Evolutionary conservation across 164 flowering plant genomes (phyloP), one percentile per base, ranked within the genome.

Genomic region (Berberis thunbergii): DNA sequence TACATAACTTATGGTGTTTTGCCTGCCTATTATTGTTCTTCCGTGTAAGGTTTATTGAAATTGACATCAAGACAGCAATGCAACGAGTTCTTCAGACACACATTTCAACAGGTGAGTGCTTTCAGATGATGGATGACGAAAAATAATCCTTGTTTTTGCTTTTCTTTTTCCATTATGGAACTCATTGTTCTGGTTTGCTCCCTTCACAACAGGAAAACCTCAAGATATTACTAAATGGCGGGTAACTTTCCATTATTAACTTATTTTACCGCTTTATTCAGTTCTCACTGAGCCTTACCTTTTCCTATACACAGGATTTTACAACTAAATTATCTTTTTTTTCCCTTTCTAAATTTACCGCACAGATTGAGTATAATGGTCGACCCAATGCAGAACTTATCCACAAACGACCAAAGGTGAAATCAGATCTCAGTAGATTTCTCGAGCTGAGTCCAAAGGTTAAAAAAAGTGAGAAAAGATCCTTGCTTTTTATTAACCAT

Each of bases 341-440:
- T 12, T 57, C n/a, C 52, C 4, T 53, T 26, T 43, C 43, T 43
- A 58, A 83, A 94, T 44, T 9, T 5, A 59, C 41, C 41, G 41
- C 41, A 58, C 84, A 94, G 98, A 76, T 94, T 56, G 89, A 83
- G 10, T 84, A 90, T 66, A 94, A 94, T 63, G 97, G 91, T 63
- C 76, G 89, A 45, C 98, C 87, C 6, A 94, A 94, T 69, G 98
- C 96, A 43, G 95, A 89, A 78, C 86, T 89, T 61, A 80, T 94
- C 45, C 70, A 78, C 62, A 81, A 84, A 72, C 26, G 26, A 26
- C 81, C 96, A 11, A 89, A 84, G 81, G 75, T 73, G 72, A 84
- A 84, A 56, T 92, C 97, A 10, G 95, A 94, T 69, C 70, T 88
- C 98, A 4, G 74, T 93, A 4, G 84, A 86, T 50, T 56, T 80